Evolutionary conservation across 2,329 filamentous ascomycete species (phyloP).

Genomic region (Fusarium oxysporum): DNA sequence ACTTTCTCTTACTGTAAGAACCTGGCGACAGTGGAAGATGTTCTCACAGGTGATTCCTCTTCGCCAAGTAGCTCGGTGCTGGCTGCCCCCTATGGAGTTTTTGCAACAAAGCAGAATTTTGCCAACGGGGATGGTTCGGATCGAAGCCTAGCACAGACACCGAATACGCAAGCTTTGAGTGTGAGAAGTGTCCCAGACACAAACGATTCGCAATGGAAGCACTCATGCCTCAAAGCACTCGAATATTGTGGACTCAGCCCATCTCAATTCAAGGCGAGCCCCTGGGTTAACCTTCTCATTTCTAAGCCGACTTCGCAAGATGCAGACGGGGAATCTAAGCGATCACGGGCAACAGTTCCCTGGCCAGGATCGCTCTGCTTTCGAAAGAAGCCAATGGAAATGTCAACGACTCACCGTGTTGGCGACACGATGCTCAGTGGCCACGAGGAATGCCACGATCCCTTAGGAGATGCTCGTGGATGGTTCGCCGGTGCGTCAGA

Average conservation of each 20-base stretch:
- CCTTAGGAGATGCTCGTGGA: conserved; percentile 58
- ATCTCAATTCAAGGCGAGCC: conserved; percentile 56
- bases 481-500: conserved; percentile 61
- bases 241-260: conserved; percentile 62
- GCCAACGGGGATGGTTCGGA: conserved; percentile 46
- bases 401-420: conserved; percentile 53
- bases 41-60: conserved; percentile 53
- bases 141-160: conserved; percentile 58
- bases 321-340: conserved; percentile 56
- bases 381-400: conserved; percentile 58
- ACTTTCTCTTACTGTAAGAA: conserved; percentile 61
- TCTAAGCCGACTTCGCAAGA: conserved; percentile 59
- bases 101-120: conserved; percentile 46
- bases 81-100: conserved; percentile 65
- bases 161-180: conserved; percentile 63
- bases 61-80: conserved; percentile 60
- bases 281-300: conserved; percentile 65
- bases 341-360: conserved; percentile 58
- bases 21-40: conserved; percentile 60
- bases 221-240: conserved; percentile 62
- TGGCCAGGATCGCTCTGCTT: conserved; percentile 69
- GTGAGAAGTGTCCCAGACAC: conserved; percentile 55
- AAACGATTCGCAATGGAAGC: conserved; percentile 60
- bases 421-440: conserved; percentile 54
- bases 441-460: conserved; percentile 60